Evolutionary conservation across 2,329 filamentous ascomycete species (phyloP), one percentile per base, ranked within the genome.

Genomic region (Xylariaceae sp.): DNA sequence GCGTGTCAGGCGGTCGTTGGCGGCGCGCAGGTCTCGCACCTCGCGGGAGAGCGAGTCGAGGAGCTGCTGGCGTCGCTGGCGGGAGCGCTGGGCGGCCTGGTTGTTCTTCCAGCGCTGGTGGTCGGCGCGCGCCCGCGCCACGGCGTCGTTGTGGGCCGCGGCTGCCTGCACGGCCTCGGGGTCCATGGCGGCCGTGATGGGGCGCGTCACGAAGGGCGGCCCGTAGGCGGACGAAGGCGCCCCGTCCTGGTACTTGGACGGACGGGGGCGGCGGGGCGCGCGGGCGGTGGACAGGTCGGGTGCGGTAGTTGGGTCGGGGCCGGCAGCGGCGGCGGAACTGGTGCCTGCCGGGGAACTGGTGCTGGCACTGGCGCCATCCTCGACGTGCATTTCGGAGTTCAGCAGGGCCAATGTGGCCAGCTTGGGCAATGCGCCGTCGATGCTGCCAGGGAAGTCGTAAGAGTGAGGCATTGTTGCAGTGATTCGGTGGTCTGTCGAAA

Each of bases 61-160:
- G 5, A 29, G 38, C 3, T 19, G 24, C 34, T 35, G 27, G 28
- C 27, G 22, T 4, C 32, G 27, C 19, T 37, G 31, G 12, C 38
- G 38, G 11, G 34, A 37, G 17, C 28, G 29, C 29, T 37, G 31
- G 15, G 38, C 38, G 8, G 38, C 31, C 18, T 25, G 1, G 29
- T 37, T 37, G 29, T 40, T 40, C 35, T 37, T 37, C 19, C 22
- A 23, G 3, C 38, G 31, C 31, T 25, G 6, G 32, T 21, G 35
- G 3, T 7, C 5, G 31, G 32, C 34, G 12, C 22, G 22, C n/a
- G 31, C 34, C 16, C 37, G 28, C 4, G 17, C 5, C 16, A 37
- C 34, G 7, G 9, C 12, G 14, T 8, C 31, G 35, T 40, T 40
- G 31, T 35, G 27, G 13, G 26, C 17, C 15, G 19, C 12, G 16